Base-by-base conservation (phyloP, 257 asterid genomes). In the Ilex aquifolium region DNA sequence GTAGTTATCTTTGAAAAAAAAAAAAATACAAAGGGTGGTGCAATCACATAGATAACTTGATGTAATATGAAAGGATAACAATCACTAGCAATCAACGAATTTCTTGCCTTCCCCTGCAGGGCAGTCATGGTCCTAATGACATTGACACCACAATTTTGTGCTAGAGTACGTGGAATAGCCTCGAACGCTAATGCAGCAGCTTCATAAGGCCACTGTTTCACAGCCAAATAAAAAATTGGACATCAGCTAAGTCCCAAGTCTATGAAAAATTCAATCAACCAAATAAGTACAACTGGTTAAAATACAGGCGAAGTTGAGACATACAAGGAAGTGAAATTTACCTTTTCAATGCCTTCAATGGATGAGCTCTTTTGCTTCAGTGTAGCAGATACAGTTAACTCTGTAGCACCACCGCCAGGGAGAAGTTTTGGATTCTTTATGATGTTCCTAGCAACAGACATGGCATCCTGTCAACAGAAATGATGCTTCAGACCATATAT, bases 391-490 rank as follows among this genome's bases (percentile, higher is more conserved):
- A 93, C 96, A 70, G 99, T 90, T 75, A 87, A 77, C 84, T 93
- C 99, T 5, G 97, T 83, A 55, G 95, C 99, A 61, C 99, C 99
- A 44, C 99, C 97, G 70, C 99, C 99, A 6, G 99, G 99, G 49
- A 93, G 94, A 50, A 93, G 97, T 76, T 90, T 93, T 1, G 99
- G 97, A 71, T 86, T 82, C 75, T 93, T 90, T 39, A 93, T 79
- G 49, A 93, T 90, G 76, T 93, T 93, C 74, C 97, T 90, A 63
- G 99, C 96, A 39, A 87, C 99, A 59, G 95, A 87, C 96, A 85
- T 83, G 16, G 99, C 99, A 74, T 93, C 99, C 99, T 93, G 79
- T 61, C 68, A 50, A 66, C 30, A 52, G 30, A 74, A 50, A 60
- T 31, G 60, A 8, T 21, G 27, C 27, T 42, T 36, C 16, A 30